Conservation (phyloP, 495 filamentous ascomycete species). For the Choiromyces venosus region DNA sequence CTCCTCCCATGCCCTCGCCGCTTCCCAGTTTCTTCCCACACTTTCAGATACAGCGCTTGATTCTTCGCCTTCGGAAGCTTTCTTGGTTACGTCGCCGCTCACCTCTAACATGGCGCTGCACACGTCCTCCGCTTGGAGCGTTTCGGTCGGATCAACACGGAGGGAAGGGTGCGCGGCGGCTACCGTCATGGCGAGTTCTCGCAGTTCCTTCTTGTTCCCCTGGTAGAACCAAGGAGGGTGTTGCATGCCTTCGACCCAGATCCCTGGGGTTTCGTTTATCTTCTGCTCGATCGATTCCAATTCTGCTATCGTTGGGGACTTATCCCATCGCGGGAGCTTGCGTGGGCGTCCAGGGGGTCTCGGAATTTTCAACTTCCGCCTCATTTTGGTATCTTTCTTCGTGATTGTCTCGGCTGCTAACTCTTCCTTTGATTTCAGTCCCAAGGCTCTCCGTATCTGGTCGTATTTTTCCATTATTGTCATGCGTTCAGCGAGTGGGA, state of each 20-base stretch:
- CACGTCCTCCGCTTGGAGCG: not conserved
- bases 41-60: not conserved
- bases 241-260: constrained; percentile 19
- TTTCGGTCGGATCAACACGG: not conserved
- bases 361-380: not conserved
- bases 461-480: not conserved
- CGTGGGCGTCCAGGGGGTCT: not conserved
- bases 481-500: not conserved
- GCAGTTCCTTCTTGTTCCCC: not conserved
- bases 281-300: not conserved
- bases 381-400: not conserved
- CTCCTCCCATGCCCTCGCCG: not conserved
- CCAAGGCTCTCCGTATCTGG: not conserved
- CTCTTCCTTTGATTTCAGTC: not conserved
- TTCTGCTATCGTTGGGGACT: not conserved
- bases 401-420: not conserved
- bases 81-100: no score
- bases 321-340: not conserved
- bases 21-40: not conserved
- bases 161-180: not conserved
- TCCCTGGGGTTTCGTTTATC: not conserved
- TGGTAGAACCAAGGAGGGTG: constrained; percentile 24
- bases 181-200: not conserved
- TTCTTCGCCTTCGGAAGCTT: no score
- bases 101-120: not conserved